Conservation (phyloP, 176 grass and related monocot species). For the Oryza meyeriana region DNA sequence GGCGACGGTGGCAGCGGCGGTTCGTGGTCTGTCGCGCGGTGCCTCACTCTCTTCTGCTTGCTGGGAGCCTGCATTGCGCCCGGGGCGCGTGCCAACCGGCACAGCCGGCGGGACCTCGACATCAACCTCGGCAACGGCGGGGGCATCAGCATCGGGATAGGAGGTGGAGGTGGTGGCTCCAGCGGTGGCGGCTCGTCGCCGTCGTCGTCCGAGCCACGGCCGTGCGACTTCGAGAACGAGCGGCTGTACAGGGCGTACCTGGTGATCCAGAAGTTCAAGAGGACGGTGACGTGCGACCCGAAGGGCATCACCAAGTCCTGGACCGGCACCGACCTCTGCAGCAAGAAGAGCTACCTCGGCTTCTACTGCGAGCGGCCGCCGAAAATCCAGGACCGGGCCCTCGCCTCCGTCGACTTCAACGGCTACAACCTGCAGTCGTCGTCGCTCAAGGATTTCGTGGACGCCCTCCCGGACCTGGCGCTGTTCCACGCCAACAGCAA, state of each 20-base stretch:
- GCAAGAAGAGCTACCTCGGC: slow-evolving; percentile 36
- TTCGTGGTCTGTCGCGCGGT: background rate
- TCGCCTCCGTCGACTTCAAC: slow-evolving; percentile 96
- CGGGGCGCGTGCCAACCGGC: slow-evolving; percentile 8
- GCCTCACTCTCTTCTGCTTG: slow-evolving; percentile 31
- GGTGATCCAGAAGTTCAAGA: slow-evolving; percentile 64
- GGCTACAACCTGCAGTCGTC: slow-evolving; percentile 25
- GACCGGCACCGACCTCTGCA: slow-evolving; percentile 50
- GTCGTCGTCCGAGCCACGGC: slow-evolving; percentile 8
- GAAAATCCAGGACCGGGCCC: background rate
- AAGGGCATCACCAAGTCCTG: slow-evolving; percentile 14
- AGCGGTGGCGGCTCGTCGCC: slow-evolving; percentile 13
- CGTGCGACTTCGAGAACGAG: slow-evolving; percentile 63
- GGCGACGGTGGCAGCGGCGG: background rate
- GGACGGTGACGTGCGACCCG: slow-evolving; percentile 63
- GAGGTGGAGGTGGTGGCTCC: background rate
- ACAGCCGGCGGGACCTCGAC: slow-evolving; percentile 22
- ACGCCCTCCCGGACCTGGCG: slow-evolving; percentile 62
- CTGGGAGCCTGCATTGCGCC: slow-evolving; percentile 29
- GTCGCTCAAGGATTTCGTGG: slow-evolving; percentile 34
- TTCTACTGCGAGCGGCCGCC: slow-evolving; percentile 73
- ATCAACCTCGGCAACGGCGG: slow-evolving; percentile 27
- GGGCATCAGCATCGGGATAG: slow-evolving; percentile 28
- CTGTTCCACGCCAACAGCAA: slow-evolving; percentile 98
- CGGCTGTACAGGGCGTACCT: slow-evolving; percentile 59